Evolutionary conservation across 116 monocot genomes (phyloP).

Genomic region (Zostera marina): DNA sequence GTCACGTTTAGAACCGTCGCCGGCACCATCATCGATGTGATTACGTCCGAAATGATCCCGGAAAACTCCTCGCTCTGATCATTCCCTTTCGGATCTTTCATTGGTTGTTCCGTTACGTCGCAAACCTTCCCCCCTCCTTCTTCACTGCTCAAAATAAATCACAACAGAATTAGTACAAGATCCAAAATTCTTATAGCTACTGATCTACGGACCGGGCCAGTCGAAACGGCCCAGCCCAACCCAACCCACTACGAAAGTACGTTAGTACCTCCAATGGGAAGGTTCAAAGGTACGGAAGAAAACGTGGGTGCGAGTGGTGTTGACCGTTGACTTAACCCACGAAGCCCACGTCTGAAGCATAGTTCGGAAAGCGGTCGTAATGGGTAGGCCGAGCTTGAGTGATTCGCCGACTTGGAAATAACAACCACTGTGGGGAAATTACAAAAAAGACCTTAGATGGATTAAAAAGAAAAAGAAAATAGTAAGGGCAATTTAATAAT

Average conservation of each 20-base stretch:
- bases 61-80: conserved; percentile 56
- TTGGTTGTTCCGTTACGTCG: conserved; percentile 40
- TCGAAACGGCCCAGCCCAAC: no score
- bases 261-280: conserved; percentile 96
- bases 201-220: no score
- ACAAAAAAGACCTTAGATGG: neutral
- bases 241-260: no score
- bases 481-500: no score
- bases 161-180: neutral
- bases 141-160: conserved; percentile 23
- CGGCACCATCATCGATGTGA: conserved; percentile 41
- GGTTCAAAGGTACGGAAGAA: conserved; percentile 95
- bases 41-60: conserved; percentile 56
- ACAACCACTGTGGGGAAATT: conserved; percentile 58
- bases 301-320: conserved; percentile 64
- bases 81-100: conserved; percentile 37
- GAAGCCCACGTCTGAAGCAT: conserved; percentile 77
- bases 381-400: conserved; percentile 65
- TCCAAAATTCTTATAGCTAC: no score
- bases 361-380: conserved; percentile 49
- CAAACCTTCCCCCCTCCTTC: conserved; percentile 29
- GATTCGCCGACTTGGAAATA: conserved; percentile 71
- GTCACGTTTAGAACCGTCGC: conserved; percentile 74
- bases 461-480: no score
- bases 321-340: conserved; percentile 66